Evolutionary conservation across 2,329 filamentous ascomycete genomes (phyloP), one percentile per base, ranked within the genome.

Genomic region (Fusarium phyllophilum): DNA sequence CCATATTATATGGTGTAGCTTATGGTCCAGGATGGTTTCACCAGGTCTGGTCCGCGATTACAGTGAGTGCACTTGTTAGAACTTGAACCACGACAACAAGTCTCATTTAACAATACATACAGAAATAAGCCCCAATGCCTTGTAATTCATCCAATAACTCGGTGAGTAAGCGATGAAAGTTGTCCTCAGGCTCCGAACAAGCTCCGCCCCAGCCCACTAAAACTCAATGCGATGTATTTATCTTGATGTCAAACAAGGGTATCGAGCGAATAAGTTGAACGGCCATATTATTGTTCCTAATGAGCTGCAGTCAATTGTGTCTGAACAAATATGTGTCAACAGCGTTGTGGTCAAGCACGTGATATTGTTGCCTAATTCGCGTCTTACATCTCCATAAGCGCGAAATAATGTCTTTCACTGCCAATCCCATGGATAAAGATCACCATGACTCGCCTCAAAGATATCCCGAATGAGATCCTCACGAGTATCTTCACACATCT

Each of bases 231-330:
- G 13, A 22, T 31, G 15, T n/a, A 31, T 31, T 15, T 8, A 20
- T 17, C 26, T 6, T 29, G 26, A 29, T 29, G n/a, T 29, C 22
- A 8, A 29, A 8, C 20, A 12, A n/a, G 12, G 2, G 17, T 8
- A 11, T 33, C 8, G 14, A 24, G 8, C 17, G 7, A 8, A 6
- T 18, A 1, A n/a, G 7, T 49, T 6, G 1, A 11, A 20, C 2
- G 8, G 13, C 12, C 4, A 24, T 20, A 15, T 11, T 26, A 0
- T 33, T 31, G 2, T 6, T 10, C 10, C 11, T 13, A 11, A 8
- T 3, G 3, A 9, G 0, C 13, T 13, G 3, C 9, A n/a, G 8
- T 33, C 8, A 4, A 36, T 12, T 14, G 3, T 18, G 8, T 26
- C 3, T 6, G 15, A 15, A 10, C 8, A 4, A 13, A 18, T 11